A percentile compares a stretch with the other conserved stretches of the same genome.
Evolutionary conservation across 371 early-diverging fungal species (phyloP).

Genomic region (Circinella minor): DNA sequence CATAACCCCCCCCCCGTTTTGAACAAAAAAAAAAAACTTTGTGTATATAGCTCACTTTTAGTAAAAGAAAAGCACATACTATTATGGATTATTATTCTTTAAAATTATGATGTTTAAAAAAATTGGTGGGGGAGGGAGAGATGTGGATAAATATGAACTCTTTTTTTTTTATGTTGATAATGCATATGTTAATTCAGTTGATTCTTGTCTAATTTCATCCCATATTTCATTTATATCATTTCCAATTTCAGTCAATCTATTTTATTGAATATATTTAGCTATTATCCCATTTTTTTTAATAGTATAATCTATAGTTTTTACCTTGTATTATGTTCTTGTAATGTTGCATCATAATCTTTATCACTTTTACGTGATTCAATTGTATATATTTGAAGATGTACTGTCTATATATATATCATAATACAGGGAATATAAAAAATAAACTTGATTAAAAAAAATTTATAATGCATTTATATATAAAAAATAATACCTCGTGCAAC

Average conservation of each 20-base stretch:
- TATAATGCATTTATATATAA: neutral
- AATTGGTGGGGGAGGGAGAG: too few species aligned
- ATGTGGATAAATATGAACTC: neutral
- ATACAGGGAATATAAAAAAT: neutral
- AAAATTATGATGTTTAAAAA: neutral
- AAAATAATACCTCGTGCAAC: conserved; percentile 35
- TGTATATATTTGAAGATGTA: conserved; percentile 41
- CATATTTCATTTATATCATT: conserved; percentile 41
- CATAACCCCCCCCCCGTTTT: too few species aligned
- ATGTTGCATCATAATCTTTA: conserved; percentile 45
- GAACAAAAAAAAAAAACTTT: too few species aligned
- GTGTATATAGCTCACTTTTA: too few species aligned
- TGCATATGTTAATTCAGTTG: conserved; percentile 27
- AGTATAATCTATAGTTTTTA: too few species aligned
- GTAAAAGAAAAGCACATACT: neutral
- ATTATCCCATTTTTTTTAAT: too few species aligned
- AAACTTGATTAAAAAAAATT: neutral
- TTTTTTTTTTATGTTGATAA: neutral
- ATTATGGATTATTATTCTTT: neutral
- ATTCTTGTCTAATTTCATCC: conserved; percentile 51
- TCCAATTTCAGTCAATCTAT: conserved; percentile 21
- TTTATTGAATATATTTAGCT: too few species aligned
- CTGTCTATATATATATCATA: conserved; percentile 25
- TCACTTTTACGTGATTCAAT: conserved; percentile 43
- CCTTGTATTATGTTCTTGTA: conserved; percentile 33